These are phyloP conservation scores for Glebionis coronaria DNA, from an alignment of 129 eudicot genomes.

Conservation along the genomic window DNA sequence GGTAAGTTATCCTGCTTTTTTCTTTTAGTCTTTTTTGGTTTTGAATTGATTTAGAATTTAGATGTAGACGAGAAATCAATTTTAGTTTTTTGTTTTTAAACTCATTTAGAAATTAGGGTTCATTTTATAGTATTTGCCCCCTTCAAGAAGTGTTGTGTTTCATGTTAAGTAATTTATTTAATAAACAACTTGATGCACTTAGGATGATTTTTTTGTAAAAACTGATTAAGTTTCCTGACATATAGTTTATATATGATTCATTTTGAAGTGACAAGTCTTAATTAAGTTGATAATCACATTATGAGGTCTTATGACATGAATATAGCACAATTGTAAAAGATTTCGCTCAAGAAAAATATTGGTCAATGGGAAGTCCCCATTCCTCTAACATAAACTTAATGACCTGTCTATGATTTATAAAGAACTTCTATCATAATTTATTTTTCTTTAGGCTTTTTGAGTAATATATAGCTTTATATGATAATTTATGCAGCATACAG, in stretches of 20 bases:
- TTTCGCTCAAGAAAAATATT: slow-evolving; percentile 56
- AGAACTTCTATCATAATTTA: no score
- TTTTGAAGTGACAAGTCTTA: not conserved
- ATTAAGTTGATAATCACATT: slow-evolving; percentile 1
- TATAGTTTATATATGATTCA: not conserved
- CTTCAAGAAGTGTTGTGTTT: no score
- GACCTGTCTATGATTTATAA: no score
- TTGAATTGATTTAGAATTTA: no score
- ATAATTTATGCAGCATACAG: slow-evolving; percentile 56
- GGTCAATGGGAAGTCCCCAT: slow-evolving; percentile 58
- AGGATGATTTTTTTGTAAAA: not conserved
- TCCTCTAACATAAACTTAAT: slow-evolving; percentile 46
- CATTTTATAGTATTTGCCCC: no score
- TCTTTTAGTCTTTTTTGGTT: no score
- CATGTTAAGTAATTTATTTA: slow-evolving; percentile 37
- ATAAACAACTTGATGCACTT: not conserved
- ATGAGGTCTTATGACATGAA: slow-evolving; percentile 38
- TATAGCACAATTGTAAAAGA: slow-evolving; percentile 58
- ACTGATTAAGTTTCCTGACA: not conserved
- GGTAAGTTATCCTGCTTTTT: no score
- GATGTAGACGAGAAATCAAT: no score
- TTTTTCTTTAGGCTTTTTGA: not conserved
- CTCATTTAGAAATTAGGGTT: no score
- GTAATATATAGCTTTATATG: not conserved
- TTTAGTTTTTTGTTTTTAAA: no score